phyloP scores from a whole-genome alignment of 371 early-diverging fungal species.

The Syncephalis plumigaleata region DNA sequence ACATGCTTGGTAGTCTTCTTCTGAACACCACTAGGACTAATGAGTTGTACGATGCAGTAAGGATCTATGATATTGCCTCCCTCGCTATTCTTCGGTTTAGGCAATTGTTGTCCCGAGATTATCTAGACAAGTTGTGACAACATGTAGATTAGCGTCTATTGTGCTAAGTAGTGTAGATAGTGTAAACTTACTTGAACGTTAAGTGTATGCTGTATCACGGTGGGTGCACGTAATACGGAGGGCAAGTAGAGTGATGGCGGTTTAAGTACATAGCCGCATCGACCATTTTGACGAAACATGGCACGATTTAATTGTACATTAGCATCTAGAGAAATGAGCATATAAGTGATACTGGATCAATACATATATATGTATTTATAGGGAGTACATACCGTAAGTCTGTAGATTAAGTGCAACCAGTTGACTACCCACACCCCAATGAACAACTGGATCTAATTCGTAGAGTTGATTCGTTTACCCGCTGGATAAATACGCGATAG shows the following conservation, averaged over 20 bases:
- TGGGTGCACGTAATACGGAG: background rate
- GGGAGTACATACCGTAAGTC: conserved; percentile 21
- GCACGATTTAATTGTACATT: conserved; percentile 57
- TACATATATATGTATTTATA: background rate
- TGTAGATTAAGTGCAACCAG: conserved; percentile 78
- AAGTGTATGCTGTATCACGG: background rate
- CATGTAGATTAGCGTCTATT: background rate
- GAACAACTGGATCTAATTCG: conserved; percentile 60
- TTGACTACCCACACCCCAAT: conserved; percentile 61
- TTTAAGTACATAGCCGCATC: conserved; percentile 60
- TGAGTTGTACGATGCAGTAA: conserved; percentile 20
- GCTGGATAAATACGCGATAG: conserved; percentile 59
- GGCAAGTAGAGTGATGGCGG: conserved; percentile 14
- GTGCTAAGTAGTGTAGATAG: background rate
- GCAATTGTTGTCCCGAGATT: conserved; percentile 41
- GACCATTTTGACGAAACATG: conserved; percentile 43
- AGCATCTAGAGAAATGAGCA: conserved; percentile 18
- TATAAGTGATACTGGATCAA: background rate
- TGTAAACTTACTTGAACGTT: background rate
- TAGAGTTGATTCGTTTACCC: conserved; percentile 43
- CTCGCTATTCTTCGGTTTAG: conserved; percentile 26
- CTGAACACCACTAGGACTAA: conserved; percentile 9
- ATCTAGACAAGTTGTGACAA: conserved; percentile 10
- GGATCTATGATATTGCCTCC: conserved; percentile 36
- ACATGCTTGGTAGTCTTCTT: conserved; percentile 19